phyloP scores from a whole-genome alignment of 208 protist genomes.

The Angomonas deanei region DNA sequence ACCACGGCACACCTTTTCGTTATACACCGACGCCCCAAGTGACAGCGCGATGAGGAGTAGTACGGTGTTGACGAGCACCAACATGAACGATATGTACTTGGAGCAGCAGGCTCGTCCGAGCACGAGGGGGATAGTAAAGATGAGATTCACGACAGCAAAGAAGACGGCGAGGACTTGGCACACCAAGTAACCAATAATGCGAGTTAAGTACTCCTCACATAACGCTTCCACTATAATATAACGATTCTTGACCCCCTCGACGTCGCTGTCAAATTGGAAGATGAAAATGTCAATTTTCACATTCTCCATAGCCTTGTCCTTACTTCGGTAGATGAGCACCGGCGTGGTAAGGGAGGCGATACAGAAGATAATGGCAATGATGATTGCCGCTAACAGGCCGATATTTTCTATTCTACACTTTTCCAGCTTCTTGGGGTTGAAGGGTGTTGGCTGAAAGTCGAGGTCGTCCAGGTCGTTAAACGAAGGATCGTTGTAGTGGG shows the following conservation, averaged over 20 bases:
- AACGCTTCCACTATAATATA: not conserved
- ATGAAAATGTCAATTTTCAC: not conserved
- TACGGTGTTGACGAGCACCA: not conserved
- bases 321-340: not conserved
- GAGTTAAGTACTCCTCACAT: not conserved
- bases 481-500: too few relatives aligned
- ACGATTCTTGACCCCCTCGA: not conserved
- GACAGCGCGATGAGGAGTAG: not conserved
- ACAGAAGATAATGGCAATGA: not conserved
- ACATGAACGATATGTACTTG: not conserved
- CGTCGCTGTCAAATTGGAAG: not conserved
- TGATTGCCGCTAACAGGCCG: not conserved
- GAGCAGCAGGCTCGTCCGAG: not conserved
- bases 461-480: not conserved
- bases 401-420: not conserved
- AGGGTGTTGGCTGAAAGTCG: not conserved
- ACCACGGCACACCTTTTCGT: not conserved
- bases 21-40: not conserved
- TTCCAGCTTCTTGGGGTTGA: not conserved
- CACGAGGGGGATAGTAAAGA: not conserved
- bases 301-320: not conserved
- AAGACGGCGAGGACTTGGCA: not conserved
- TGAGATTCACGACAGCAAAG: not conserved
- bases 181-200: not conserved
- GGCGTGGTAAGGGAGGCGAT: not conserved